These are phyloP conservation scores for Fusarium verticillioides DNA, from an alignment of 2,329 filamentous ascomycete genomes.

Conservation along the genomic window DNA sequence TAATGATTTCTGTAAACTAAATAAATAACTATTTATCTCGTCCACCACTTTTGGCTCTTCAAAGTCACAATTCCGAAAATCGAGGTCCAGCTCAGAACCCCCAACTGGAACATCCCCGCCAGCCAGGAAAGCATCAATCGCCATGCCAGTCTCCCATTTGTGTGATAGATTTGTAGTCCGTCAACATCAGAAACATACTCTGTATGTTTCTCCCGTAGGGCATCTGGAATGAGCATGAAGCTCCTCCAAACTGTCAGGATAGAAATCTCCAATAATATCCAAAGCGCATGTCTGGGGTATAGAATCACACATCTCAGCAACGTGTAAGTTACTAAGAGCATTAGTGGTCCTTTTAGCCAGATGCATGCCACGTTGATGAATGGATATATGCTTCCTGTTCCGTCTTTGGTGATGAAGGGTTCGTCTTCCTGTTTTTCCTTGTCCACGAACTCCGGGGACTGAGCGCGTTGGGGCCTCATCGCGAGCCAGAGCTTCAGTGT, in stretches of 20 bases:
- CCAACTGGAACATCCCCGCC: not conserved
- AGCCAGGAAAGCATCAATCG: not conserved
- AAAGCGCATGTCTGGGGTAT: not conserved
- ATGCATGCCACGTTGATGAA: not conserved
- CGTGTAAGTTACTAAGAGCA: not conserved
- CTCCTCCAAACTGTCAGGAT: not conserved
- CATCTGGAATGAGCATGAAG: not conserved
- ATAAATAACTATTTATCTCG: not conserved
- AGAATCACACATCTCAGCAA: not conserved
- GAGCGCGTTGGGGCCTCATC: not conserved
- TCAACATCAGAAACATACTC: not conserved
- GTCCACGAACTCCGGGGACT: not conserved
- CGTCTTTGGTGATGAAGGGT: not conserved
- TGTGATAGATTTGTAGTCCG: not conserved
- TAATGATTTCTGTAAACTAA: accelerated
- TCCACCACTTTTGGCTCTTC: not conserved
- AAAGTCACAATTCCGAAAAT: not conserved
- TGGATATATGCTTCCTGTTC: not conserved
- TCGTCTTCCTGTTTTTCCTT: not conserved
- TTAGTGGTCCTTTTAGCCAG: not conserved
- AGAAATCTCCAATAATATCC: not conserved
- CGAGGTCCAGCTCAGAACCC: not conserved
- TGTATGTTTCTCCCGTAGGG: not conserved
- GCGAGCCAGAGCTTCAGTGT: not conserved
- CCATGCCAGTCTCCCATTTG: not conserved